Base-by-base conservation (phyloP, 169 alveolate species). In the Toxoplasma gondii region DNA sequence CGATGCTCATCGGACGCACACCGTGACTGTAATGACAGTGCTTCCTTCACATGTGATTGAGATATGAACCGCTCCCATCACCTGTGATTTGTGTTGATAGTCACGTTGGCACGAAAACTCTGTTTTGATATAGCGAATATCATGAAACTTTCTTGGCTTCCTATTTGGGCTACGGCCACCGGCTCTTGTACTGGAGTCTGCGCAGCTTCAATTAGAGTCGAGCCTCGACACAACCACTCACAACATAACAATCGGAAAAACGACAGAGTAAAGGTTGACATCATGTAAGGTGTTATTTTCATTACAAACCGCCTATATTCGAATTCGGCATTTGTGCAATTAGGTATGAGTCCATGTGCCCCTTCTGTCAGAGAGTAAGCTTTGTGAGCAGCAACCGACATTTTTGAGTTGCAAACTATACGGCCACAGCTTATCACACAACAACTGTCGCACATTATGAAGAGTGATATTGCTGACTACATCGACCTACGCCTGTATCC, bases 321-420 rank as follows among this genome's bases (percentile, higher is more conserved):
- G 1, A 64, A 64, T 64, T 64, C n/a, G 34, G 24, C 74, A 64
- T 64, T 16, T 64, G 74, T 7, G 74, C 34, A 27, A 10, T 36
- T n/a, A 78, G 86, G 86, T 78, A 78, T n/a, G 86, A 78, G 86
- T 78, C 86, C 49, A 78, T 78, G 86, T 78, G 86, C n/a, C 86
- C 86, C 44, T 78, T 78, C 43, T 78, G 86, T 38, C 86, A 78
- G 45, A 17, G 86, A 16, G 86, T 78, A 78, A 78, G 86, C 58
- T 49, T 49, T 64, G n/a, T 64, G 74, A 12, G 31, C 74, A 27
- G 7, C n/a, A 27, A 19, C 34, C 24, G 74, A 19, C 34, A 19
- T 64, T 64, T 4, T 64, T 64, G n/a, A 10, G 74, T 16, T 64
- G 74, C 5, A 12, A 64, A 64, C 1, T 64, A 64, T 4, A 38